These are phyloP conservation scores for Hermanozyma aechmeae DNA, from an alignment of 805 yeast species.

Conservation along the genomic window DNA sequence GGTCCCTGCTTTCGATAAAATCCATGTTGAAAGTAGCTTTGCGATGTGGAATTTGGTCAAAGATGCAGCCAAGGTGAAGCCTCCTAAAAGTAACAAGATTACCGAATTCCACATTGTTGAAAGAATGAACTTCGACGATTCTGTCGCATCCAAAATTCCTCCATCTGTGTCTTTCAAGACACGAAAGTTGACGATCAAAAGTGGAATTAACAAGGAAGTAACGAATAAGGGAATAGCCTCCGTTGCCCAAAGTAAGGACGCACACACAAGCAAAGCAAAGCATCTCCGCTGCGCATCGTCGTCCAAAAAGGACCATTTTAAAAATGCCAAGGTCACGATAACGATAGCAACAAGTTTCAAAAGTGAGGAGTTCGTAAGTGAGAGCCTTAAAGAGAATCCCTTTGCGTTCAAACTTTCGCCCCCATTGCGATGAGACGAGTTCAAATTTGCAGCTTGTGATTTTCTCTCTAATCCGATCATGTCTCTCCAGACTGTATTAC, in stretches of 20 bases:
- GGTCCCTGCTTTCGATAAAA: constrained; percentile 41
- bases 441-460: constrained; percentile 55
- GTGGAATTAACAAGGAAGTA: constrained; percentile 41
- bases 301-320: constrained; percentile 50
- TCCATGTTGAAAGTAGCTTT: constrained; percentile 39
- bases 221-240: constrained; percentile 43
- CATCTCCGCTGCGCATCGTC: constrained; percentile 62
- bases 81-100: constrained; percentile 42
- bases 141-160: constrained; percentile 30
- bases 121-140: constrained; percentile 36
- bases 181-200: constrained; percentile 36
- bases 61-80: constrained; percentile 47
- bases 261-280: constrained; percentile 55
- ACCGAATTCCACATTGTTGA: constrained; percentile 47
- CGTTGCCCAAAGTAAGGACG: constrained; percentile 43
- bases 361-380: too few relatives aligned
- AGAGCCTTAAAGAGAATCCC: too few relatives aligned
- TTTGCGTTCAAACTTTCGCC: too few relatives aligned
- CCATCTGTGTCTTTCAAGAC: constrained; percentile 42
- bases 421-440: too few relatives aligned
- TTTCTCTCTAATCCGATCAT: constrained; percentile 65
- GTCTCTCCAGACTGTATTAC: constrained; percentile 49
- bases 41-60: constrained; percentile 46
- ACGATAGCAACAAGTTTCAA: constrained; percentile 40
- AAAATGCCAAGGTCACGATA: constrained; percentile 42